Base-by-base conservation (phyloP, 768 basidiomycete species). In the Leccinum longicurvipes region DNA sequence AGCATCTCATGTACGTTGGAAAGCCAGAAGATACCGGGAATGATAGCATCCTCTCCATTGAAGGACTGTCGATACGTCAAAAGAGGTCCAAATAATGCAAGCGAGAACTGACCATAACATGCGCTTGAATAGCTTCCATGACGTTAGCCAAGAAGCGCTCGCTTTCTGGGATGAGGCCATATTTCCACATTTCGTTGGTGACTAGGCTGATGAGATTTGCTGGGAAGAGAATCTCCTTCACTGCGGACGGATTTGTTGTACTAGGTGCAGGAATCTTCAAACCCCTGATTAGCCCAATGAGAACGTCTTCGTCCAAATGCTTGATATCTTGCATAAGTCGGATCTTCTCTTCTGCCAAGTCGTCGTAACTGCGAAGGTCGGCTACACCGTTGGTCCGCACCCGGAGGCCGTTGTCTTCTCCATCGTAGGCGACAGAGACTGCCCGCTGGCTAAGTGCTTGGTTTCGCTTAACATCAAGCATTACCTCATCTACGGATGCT, bases 111-210 rank as follows among this genome's bases (percentile, higher is more conserved):
- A 94, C 97, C 94, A 98, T 98, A 61, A 98, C 94, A 74, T 98
- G 93, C 24, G 87, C 81, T 76, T 99, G 97, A 56, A 99, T 89
- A 3, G 88, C 90, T 72, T 98, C 95, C 96, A 98, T 98, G 54
- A 98, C 91, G 69, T 96, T 98, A 32, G 97, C 97, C 55, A 99
- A 77, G 83, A 99, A 98, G 47, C 95, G 82, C 73, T 98, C 97
- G 75, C 93, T 96, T 73, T 99, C 97, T 15, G 86, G 81, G 62
- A 98, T 98, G 61, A 99, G 83, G 48, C 95, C 93, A 66, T 96
- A 94, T 74, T 97, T 98, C 97, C 97, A 98, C 97, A 99, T 99
- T 74, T 98, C 97, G 72, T 99, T 99, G n/a, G 94, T 96, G 61
- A 97, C 87, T 47, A 98, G 77, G 68, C 91, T 93, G 73, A 99